phyloP scores from a whole-genome alignment of 805 yeast genomes.

The Cyberlindnera saturnus region DNA sequence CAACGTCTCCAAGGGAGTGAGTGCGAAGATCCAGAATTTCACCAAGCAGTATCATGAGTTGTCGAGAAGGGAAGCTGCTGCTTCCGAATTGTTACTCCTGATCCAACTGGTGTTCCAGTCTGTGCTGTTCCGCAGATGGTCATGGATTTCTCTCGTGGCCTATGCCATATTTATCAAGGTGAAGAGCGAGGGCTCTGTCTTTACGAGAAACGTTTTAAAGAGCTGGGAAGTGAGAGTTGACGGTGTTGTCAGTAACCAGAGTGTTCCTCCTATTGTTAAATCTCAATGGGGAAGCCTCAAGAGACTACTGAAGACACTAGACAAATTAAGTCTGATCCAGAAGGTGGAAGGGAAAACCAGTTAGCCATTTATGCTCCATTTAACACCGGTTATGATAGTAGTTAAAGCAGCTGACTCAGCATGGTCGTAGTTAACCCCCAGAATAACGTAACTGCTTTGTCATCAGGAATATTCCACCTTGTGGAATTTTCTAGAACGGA shows the following conservation, averaged over 20 bases:
- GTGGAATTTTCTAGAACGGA: constrained; percentile 18
- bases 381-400: not conserved
- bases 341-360: constrained; percentile 12
- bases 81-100: constrained; percentile 43
- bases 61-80: constrained; percentile 55
- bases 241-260: constrained; percentile 46
- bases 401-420: not conserved
- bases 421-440: not conserved
- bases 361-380: not conserved
- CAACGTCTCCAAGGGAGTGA: constrained; percentile 20
- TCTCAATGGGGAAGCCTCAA: constrained; percentile 45
- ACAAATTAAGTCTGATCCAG: constrained; percentile 13
- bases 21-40: constrained; percentile 34
- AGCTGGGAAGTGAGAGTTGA: constrained; percentile 63
- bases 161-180: constrained; percentile 65
- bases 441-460: not conserved
- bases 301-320: constrained; percentile 17
- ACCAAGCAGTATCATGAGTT: constrained; percentile 51
- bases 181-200: constrained; percentile 69
- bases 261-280: constrained; percentile 46
- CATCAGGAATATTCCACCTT: not conserved
- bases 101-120: constrained; percentile 44
- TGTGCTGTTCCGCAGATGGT: constrained; percentile 53
- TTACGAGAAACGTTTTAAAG: constrained; percentile 64
- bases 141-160: constrained; percentile 50